Base-by-base conservation (phyloP, 2,329 filamentous ascomycete genomes). In the Mollisia scopiformis region DNA sequence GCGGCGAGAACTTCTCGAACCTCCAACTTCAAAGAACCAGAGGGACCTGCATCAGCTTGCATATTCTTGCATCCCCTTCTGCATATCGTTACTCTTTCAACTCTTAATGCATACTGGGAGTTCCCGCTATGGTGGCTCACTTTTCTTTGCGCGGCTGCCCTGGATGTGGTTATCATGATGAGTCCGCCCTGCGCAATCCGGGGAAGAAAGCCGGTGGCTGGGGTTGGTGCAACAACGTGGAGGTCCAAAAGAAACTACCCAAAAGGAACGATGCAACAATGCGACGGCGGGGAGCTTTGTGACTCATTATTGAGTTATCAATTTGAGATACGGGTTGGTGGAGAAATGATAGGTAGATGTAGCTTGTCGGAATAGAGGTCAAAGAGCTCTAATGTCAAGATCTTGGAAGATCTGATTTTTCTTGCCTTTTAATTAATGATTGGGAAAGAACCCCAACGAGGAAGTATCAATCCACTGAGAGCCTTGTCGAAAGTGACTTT, bases 281-380 rank as follows among this genome's bases (percentile, higher is more conserved):
- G 39, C 49, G 52, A 60, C 50, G 8, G 51, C 39, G 33, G 49
- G 57, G 61, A 30, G 54, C 23, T 7, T 21, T 53, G 43, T 61
- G 59, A 59, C 25, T 61, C 58, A 62, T 63, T 59, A 61, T 57
- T 68, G 58, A 66, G 54, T n/a, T 37, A 30, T 28, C 30, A 37
- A 28, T 19, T n/a, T n/a, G 28, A 25, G 41, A 49, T 50, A 41
- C 31, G 25, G 28, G 25, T 10, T 19, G 39, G 31, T 39, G 8
- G 54, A 31, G 35, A 37, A 57, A 37, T 37, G 16, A 57, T 61
- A 41, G 47, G 58, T 30, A 28, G 27, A 46, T 61, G n/a, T 16
- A 5, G 43, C 11, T 3, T 28, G 23, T 5, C 23, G 39, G n/a
- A 19, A 21, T 43, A 43, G 16, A 43, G 39, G 6, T 11, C 6